Evolutionary conservation across 2,329 filamentous ascomycete species (phyloP), one percentile per base, ranked within the genome.

Genomic region (Talaromyces albobiverticillius): DNA sequence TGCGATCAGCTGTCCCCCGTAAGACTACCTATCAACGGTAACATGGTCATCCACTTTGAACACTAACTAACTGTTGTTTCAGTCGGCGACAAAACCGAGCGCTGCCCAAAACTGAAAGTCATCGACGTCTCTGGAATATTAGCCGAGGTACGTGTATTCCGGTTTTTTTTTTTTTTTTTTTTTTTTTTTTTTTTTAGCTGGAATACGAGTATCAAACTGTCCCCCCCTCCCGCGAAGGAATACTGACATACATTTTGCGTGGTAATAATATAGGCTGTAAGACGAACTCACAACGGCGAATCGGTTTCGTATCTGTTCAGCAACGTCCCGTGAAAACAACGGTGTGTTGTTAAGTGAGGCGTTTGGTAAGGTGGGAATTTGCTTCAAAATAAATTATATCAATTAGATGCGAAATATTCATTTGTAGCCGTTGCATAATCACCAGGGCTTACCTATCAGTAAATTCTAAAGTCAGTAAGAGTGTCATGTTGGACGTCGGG

Each of bases 91-190:
- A 93, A 94, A 79, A 86, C 87, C 68, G 83, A 87, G 66, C 74
- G 80, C 40, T 95, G 92, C 73, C 81, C 85, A 54, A 87, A 89
- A 72, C 82, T 96, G 58, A 86, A 90, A 72, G 91, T 92, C 52
- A 95, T 96, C 69, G 92, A 96, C 72, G 90, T 96, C 64, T 90
- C 88, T 64, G 88, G 89, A 40, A 95, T 91, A 32, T 63, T 79
- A 54, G 76, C 75, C 22, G 53, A 54, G 32, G 52, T 54, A 41
- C 20, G 32, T 43, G 16, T 20, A 31, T 26, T 20, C 10, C 11
- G n/a, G 9, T 11, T 20, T 6, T 29, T 42, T 25, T 13, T n/a
- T n/a, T 25, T 20, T 22, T 18, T 48, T 26, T n/a, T n/a, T n/a
- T n/a, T n/a, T n/a, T n/a, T n/a, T n/a, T n/a, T n/a, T n/a, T n/a